Evolutionary conservation across 805 yeast genomes (phyloP), one percentile per base, ranked within the genome.

Genomic region (Spathaspora gorwiae): DNA sequence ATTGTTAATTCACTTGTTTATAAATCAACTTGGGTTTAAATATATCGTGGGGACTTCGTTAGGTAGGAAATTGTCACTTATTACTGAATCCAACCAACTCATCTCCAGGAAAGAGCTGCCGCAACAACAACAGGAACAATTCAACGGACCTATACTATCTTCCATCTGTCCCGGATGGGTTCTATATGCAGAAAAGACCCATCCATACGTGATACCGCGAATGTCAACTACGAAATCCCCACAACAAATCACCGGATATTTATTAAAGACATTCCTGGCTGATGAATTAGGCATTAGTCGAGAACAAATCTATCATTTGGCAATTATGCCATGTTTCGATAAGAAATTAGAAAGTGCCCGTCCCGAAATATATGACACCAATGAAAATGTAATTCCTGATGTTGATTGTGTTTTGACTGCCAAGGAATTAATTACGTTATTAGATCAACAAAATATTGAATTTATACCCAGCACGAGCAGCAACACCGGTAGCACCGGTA

Each of bases 141-240:
- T 19, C 5, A 5, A 19, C 5, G 35, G 42, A 26, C 95, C 95
- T 0, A 57, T 78, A 1, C 62, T 94, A 39, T 76, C 90, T 26
- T 80, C 90, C 11, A 75, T 84, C 0, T 92, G 98, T 64, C 99
- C 99, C 0, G 99, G 99, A 0, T 94, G 96, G 89, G 94, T 94
- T 0, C 73, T 94, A 26, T 94, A 94, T 57, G 96, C 92, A 0
- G 98, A 94, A 54, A 94, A 94, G 70, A 90, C 98, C 0, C 97
- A 92, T 60, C 95, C 96, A 0, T 82, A 86, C 51, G 69, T 94
- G 8, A 65, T 90, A 12, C 85, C 90, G 0, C 70, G 75, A 47
- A 59, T 94, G 47, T 80, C 95, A 10, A 75, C 76, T 32, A 84
- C 87, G 37, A 87, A 88, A 57, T 87, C 96, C 0, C 95, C 98